Evolutionary conservation across 1,139 yeast species (phyloP).

Genomic region (Saccharomyces hybrid): DNA sequence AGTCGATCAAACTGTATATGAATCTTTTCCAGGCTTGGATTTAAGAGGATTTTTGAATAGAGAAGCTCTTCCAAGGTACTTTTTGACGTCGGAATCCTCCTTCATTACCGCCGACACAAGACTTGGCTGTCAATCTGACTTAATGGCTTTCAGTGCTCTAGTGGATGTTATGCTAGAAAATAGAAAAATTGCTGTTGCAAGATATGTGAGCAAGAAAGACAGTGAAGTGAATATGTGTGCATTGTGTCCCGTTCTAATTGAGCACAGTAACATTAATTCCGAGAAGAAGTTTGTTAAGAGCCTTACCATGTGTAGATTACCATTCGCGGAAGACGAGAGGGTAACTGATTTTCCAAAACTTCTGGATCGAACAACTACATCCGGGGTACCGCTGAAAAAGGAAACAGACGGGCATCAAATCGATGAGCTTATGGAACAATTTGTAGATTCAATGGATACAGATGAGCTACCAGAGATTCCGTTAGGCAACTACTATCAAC

Average conservation of each 20-base stretch:
- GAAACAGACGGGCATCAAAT: slow-evolving; percentile 14
- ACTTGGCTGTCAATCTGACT: slow-evolving; percentile 35
- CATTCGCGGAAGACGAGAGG: slow-evolving; percentile 73
- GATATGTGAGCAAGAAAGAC: slow-evolving; percentile 48
- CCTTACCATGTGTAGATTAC: slow-evolving; percentile 45
- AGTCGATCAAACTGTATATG: slow-evolving; percentile 36
- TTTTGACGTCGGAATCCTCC: slow-evolving; percentile 52
- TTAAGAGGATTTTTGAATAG: slow-evolving; percentile 53
- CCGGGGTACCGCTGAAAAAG: slow-evolving; percentile 27
- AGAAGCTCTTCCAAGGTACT: slow-evolving; percentile 48
- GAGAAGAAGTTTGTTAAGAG: slow-evolving; percentile 20
- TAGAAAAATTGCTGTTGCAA: slow-evolving; percentile 47
- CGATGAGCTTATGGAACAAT: slow-evolving; percentile 22
- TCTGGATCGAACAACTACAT: slow-evolving; percentile 32
- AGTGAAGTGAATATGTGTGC: slow-evolving; percentile 51
- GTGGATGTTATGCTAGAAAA: slow-evolving; percentile 47
- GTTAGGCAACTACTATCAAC: slow-evolving; percentile 12
- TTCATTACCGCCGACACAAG: slow-evolving; percentile 45
- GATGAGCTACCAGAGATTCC: slow-evolving; percentile 11
- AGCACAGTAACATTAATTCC: slow-evolving; percentile 12
- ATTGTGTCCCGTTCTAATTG: slow-evolving; percentile 43
- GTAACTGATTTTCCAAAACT: slow-evolving; percentile 53
- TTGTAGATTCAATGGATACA: slow-evolving; percentile 23
- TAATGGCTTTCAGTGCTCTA: slow-evolving; percentile 44
- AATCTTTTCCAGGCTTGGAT: slow-evolving; percentile 47